Evolutionary conservation across 495 filamentous ascomycete genomes (phyloP).

Genomic region (Clohesyomyces aquaticus): DNA sequence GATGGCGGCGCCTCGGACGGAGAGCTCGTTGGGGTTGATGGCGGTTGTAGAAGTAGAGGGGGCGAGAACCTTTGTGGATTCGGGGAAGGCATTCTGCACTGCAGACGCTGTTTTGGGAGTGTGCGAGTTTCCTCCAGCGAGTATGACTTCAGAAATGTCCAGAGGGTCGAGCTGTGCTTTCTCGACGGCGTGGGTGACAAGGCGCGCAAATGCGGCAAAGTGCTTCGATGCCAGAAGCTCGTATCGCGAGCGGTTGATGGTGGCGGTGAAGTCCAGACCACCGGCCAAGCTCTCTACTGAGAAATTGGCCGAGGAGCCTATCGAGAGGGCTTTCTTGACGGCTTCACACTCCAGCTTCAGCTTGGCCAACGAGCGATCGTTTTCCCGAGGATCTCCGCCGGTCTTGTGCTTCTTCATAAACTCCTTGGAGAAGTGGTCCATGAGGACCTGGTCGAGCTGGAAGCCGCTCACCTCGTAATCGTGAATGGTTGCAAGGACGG

Average conservation of each 20-base stretch:
- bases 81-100: constrained; percentile 76
- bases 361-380: constrained; percentile 82
- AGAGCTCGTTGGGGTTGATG: constrained; percentile 90
- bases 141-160: constrained; percentile 93
- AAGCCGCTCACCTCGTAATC: constrained; percentile 88
- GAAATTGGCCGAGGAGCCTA: constrained; percentile 84
- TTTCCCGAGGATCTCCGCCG: constrained; percentile 72
- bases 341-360: constrained; percentile 88
- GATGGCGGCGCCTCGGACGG: constrained; percentile 88
- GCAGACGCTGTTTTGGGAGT: constrained; percentile 87
- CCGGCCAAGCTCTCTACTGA: constrained; percentile 85
- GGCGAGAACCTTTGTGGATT: constrained; percentile 75
- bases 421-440: constrained; percentile 97
- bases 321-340: constrained; percentile 84
- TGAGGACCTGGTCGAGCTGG: constrained; percentile 82
- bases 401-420: constrained; percentile 92
- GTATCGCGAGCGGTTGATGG: constrained; percentile 89
- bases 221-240: constrained; percentile 85
- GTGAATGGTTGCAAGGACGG: constrained; percentile 87
- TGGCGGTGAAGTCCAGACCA: constrained; percentile 87
- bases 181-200: constrained; percentile 82
- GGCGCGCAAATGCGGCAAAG: constrained; percentile 80
- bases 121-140: constrained; percentile 90
- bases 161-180: constrained; percentile 91
- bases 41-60: constrained; percentile 75